These are phyloP conservation scores for Hypholoma sublateritium DNA, from an alignment of 768 basidiomycete species.

Conservation along the genomic window DNA sequence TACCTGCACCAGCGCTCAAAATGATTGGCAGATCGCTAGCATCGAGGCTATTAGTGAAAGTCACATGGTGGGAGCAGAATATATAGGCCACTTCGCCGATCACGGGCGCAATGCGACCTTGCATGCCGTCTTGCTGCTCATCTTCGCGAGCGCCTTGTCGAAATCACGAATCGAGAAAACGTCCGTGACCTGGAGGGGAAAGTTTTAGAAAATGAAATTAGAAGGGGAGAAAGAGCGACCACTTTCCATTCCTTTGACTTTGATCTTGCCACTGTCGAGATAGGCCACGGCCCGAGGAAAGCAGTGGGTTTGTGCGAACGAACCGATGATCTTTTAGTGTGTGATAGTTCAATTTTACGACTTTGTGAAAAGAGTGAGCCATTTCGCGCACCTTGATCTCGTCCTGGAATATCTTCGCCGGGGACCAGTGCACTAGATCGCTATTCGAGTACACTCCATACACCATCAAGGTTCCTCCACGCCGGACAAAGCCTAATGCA, in stretches of 20 bases:
- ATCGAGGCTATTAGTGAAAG: background rate
- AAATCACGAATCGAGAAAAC: slow-evolving; percentile 68
- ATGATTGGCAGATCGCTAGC: background rate
- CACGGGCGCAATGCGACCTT: slow-evolving; percentile 64
- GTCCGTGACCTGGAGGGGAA: slow-evolving; percentile 33
- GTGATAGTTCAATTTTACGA: slow-evolving; percentile 3
- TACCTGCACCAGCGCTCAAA: background rate
- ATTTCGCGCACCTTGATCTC: slow-evolving; percentile 38
- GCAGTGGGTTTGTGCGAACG: slow-evolving; percentile 86
- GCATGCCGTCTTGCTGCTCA: slow-evolving; percentile 60
- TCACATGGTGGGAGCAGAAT: background rate
- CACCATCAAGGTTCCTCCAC: slow-evolving; percentile 82
- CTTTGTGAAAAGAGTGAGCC: background rate
- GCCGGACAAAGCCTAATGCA: slow-evolving; percentile 85
- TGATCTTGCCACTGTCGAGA: slow-evolving; percentile 83
- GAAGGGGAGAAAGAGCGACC: background rate
- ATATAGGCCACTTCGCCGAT: slow-evolving; percentile 1
- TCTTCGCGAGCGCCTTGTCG: slow-evolving; percentile 70
- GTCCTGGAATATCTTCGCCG: slow-evolving; percentile 79
- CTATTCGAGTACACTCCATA: slow-evolving; percentile 91
- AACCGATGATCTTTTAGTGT: slow-evolving; percentile 72
- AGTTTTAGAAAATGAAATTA: background rate
- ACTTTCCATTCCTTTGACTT: slow-evolving; percentile 69
- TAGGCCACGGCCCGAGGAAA: slow-evolving; percentile 91
- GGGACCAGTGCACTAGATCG: slow-evolving; percentile 83